phyloP scores from a whole-genome alignment of 345 rosid species.

The Corchorus olitorius region DNA sequence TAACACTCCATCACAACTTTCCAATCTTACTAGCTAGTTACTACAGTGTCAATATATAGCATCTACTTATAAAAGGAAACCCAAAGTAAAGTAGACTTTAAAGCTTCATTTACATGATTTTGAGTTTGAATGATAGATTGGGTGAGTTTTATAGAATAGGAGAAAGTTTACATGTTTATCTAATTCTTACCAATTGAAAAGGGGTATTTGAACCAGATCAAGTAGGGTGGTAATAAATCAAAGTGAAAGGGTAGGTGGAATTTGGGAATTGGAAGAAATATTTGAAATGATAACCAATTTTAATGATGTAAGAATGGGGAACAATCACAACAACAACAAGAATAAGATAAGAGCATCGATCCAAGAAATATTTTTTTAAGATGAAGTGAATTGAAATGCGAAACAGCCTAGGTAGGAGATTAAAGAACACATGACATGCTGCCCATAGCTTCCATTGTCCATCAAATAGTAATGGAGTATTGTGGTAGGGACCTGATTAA shows the following conservation, averaged over 20 bases:
- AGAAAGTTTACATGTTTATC: too few species aligned
- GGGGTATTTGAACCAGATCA: too few species aligned
- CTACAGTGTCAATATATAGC: too few species aligned
- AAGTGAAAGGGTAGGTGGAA: neutral
- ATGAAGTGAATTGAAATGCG: neutral
- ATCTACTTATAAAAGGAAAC: too few species aligned
- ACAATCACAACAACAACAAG: neutral
- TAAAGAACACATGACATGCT: constrained; percentile 23
- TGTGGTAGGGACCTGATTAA: neutral
- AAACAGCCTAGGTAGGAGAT: neutral
- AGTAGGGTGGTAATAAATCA: too few species aligned
- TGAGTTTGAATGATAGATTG: too few species aligned
- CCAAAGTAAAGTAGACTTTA: too few species aligned
- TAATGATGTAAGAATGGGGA: neutral
- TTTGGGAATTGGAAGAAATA: neutral
- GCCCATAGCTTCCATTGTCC: constrained; percentile 11
- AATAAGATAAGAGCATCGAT: neutral
- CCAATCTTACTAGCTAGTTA: too few species aligned
- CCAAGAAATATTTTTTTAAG: neutral
- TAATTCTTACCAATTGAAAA: too few species aligned
- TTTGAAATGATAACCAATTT: neutral
- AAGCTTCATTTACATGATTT: too few species aligned
- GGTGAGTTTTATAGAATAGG: too few species aligned
- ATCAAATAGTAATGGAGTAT: neutral
- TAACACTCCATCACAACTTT: too few species aligned